Evolutionary conservation across 1,139 yeast species (phyloP).

Genomic region (Candida tunisiensis): DNA sequence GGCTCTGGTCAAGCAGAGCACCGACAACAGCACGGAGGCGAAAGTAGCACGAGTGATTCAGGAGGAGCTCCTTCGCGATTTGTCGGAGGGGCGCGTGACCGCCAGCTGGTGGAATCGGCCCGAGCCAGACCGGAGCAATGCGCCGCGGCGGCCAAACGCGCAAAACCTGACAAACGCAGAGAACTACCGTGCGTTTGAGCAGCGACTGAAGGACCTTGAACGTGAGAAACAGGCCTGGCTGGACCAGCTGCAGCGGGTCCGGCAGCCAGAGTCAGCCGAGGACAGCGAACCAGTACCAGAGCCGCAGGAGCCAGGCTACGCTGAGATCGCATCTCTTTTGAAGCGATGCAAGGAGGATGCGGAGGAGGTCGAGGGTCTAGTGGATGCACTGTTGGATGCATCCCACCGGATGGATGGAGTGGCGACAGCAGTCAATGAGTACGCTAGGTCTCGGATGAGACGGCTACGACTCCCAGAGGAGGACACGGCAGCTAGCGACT

Average conservation of each 20-base stretch:
- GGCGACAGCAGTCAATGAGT: no score
- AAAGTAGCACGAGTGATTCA: slow-evolving; percentile 47
- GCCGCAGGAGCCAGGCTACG: not conserved
- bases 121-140: slow-evolving; percentile 2
- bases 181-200: slow-evolving; percentile 29
- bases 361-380: not conserved
- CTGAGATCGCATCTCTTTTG: not conserved
- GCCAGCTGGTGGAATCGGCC: slow-evolving; percentile 50
- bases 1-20: no score
- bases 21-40: no score
- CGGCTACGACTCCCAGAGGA: no score
- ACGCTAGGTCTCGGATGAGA: no score
- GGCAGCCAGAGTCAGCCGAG: no score
- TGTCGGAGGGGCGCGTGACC: slow-evolving; percentile 39
- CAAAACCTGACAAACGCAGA: slow-evolving; percentile 33
- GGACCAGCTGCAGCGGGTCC: slow-evolving; percentile 9
- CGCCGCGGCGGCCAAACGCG: slow-evolving; percentile 32
- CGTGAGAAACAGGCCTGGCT: slow-evolving; percentile 36
- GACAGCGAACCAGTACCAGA: not conserved
- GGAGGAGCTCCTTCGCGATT: slow-evolving; percentile 44
- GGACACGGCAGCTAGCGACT: no score
- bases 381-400: not conserved
- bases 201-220: slow-evolving; percentile 27
- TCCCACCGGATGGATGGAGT: not conserved
- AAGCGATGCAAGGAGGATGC: not conserved